These are phyloP conservation scores for Trifolium subterraneum DNA, from an alignment of 306 rosid genomes.

Conservation along the genomic window DNA sequence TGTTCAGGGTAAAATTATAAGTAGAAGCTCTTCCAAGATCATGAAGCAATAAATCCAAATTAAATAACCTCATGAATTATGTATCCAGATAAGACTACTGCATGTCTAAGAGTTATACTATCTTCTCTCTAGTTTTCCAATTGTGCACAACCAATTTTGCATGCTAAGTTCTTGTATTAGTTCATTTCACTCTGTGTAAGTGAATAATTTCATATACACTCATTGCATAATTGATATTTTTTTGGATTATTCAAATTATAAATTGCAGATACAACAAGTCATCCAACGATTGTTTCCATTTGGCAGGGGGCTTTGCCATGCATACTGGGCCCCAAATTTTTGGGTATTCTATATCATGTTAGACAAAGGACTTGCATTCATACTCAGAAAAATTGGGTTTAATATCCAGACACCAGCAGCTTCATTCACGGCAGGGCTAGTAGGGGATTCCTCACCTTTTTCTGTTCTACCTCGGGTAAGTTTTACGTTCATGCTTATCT, in stretches of 20 bases:
- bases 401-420: conserved; percentile 60
- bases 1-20: not conserved
- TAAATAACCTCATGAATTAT: conserved; percentile 8
- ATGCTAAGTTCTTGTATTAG: not conserved
- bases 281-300: conserved; percentile 82
- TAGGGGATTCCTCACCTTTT: conserved; percentile 85
- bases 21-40: not conserved
- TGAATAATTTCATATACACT: conserved; percentile 19
- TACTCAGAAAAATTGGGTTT: conserved; percentile 74
- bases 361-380: conserved; percentile 81
- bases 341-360: conserved; percentile 88
- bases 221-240: conserved; percentile 24
- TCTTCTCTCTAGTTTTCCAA: not conserved
- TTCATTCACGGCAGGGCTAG: conserved; percentile 88
- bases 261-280: conserved; percentile 81
- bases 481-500: conserved; percentile 4
- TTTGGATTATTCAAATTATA: conserved; percentile 41
- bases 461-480: conserved; percentile 79
- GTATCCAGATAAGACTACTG: not conserved
- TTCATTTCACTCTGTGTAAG: conserved; percentile 18
- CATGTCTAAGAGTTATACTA: conserved; percentile 3
- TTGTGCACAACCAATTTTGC: conserved; percentile 12
- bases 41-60: conserved; percentile 8
- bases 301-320: conserved; percentile 99
- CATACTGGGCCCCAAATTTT: conserved; percentile 96